A percentile compares a stretch with the other conserved stretches of the same genome.
Conservation (phyloP, 371 early-diverging fungal species). For the Zychaea mexicana region DNA sequence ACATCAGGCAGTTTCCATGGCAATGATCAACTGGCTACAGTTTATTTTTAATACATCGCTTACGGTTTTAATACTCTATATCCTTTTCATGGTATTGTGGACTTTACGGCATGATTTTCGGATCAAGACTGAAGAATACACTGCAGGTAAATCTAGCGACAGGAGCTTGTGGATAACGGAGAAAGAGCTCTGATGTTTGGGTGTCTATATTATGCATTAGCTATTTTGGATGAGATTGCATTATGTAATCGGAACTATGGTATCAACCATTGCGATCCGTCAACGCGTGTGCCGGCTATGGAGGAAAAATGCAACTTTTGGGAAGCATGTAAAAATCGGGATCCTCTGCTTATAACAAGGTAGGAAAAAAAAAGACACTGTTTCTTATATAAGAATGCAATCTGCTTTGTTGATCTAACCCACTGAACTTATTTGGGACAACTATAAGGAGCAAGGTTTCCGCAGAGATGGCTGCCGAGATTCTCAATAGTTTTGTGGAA, state of each 20-base stretch:
- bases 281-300: constrained; percentile 78
- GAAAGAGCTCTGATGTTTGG: background rate
- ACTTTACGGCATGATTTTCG: constrained; percentile 69
- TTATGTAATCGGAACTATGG: constrained; percentile 70
- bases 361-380: too few species aligned
- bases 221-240: constrained; percentile 16
- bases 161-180: background rate
- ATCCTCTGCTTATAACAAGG: constrained; percentile 70
- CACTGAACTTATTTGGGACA: too few species aligned
- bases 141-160: constrained; percentile 37
- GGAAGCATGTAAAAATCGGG: constrained; percentile 80
- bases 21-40: constrained; percentile 57
- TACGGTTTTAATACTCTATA: constrained; percentile 49
- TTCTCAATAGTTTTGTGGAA: constrained; percentile 78
- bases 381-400: background rate
- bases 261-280: constrained; percentile 76
- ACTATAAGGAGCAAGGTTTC: constrained; percentile 70
- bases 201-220: background rate
- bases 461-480: constrained; percentile 82
- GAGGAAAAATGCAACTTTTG: constrained; percentile 74
- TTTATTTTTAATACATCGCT: constrained; percentile 62
- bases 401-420: too few species aligned
- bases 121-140: constrained; percentile 68
- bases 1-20: constrained; percentile 29
- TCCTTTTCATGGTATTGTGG: constrained; percentile 60